These are phyloP conservation scores for Trametes hirsuta DNA, from an alignment of 1,284 basidiomycete genomes.

Conservation along the genomic window DNA sequence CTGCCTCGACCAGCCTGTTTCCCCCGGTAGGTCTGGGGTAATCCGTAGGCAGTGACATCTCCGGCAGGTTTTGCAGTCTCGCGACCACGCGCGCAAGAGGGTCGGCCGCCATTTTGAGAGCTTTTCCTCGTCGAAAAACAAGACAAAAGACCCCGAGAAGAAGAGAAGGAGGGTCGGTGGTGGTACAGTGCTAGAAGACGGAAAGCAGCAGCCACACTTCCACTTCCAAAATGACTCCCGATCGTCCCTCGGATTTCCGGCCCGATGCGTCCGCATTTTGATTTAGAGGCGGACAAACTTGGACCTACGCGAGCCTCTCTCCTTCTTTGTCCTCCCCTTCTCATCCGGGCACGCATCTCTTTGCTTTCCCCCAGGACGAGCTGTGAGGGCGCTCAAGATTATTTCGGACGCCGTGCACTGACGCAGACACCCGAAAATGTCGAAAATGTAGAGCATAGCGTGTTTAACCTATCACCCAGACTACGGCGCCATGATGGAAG, in stretches of 20 bases:
- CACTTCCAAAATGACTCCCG: conserved; percentile 12
- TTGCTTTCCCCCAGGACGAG: background rate
- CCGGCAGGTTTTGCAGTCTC: conserved; percentile 79
- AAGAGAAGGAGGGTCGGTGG: background rate
- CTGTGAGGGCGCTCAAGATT: background rate
- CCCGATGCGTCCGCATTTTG: background rate
- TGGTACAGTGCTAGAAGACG: background rate
- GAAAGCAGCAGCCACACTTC: background rate
- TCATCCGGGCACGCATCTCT: background rate
- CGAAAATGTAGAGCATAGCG: too few species aligned
- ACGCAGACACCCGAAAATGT: too few species aligned
- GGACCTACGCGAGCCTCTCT: conserved; percentile 8
- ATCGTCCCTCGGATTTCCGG: conserved; percentile 8
- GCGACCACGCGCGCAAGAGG: conserved; percentile 58
- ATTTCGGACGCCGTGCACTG: background rate
- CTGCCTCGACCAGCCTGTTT: conserved; percentile 81
- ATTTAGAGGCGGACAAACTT: conserved; percentile 7
- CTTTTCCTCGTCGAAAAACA: background rate
- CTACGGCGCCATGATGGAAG: background rate
- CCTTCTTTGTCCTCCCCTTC: background rate
- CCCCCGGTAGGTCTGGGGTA: conserved; percentile 86
- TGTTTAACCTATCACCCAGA: background rate
- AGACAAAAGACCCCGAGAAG: background rate
- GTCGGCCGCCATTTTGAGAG: conserved; percentile 39
- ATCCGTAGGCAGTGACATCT: conserved; percentile 94